These are phyloP conservation scores for Phytophthora tubulina DNA, from an alignment of 352 stramenopile species.

Conservation along the genomic window DNA sequence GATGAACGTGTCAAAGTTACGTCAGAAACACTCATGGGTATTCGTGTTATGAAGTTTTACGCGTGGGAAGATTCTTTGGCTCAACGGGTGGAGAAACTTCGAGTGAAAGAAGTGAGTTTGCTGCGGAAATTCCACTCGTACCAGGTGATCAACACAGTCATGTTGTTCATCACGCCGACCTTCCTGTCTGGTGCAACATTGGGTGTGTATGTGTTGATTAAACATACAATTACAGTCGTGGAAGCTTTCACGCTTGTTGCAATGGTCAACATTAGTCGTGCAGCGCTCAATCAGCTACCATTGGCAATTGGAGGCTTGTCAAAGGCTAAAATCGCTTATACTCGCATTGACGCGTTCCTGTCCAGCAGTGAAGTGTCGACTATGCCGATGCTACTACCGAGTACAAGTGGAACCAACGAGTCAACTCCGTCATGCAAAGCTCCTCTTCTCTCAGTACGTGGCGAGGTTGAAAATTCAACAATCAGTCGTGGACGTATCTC, in stretches of 20 bases:
- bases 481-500: constrained; percentile 27
- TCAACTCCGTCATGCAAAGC: constrained; percentile 1
- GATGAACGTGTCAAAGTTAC: constrained; percentile 91
- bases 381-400: background rate
- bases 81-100: constrained; percentile 50
- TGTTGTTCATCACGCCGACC: constrained; percentile 48
- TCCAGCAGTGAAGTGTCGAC: constrained; percentile 27
- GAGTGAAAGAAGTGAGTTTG: constrained; percentile 52
- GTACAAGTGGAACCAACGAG: background rate
- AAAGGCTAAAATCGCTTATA: constrained; percentile 42
- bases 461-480: background rate
- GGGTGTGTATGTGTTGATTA: constrained; percentile 39
- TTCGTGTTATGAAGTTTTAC: constrained; percentile 93
- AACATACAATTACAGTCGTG: constrained; percentile 34
- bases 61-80: constrained; percentile 71
- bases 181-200: constrained; percentile 40
- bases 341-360: constrained; percentile 44
- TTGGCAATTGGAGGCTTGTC: constrained; percentile 35
- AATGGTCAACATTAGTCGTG: constrained; percentile 45
- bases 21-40: constrained; percentile 91
- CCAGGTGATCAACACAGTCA: constrained; percentile 53
- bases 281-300: constrained; percentile 38
- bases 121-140: constrained; percentile 49
- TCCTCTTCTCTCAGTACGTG: constrained; percentile 1
- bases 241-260: constrained; percentile 47